phyloP scores from a whole-genome alignment of 1,139 yeast genomes.

The Blastobotrys ciferrii region DNA sequence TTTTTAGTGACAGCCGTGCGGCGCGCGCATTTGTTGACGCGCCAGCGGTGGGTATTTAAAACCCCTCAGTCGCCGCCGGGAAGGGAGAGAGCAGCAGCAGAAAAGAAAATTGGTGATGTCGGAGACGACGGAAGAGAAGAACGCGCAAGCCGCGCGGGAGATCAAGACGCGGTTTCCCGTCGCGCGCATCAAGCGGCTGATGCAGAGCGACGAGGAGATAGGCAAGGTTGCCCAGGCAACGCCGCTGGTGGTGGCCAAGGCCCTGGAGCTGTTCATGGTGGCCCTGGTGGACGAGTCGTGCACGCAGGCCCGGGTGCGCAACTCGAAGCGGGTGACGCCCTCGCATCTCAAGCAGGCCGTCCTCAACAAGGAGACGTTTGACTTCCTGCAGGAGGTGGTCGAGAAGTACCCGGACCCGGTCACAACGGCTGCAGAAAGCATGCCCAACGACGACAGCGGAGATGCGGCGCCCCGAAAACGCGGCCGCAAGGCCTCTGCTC shows the following conservation, averaged over 20 bases:
- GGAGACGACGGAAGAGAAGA: constrained; percentile 3
- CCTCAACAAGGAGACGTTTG: constrained; percentile 83
- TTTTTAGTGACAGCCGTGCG: no score
- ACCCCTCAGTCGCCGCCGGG: not conserved
- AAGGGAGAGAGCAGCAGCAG: not conserved
- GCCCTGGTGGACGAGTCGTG: constrained; percentile 83
- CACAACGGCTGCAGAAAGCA: constrained; percentile 18
- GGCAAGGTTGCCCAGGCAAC: constrained; percentile 99
- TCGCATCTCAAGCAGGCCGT: constrained; percentile 84
- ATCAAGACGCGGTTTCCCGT: constrained; percentile 96
- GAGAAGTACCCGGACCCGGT: constrained; percentile 52
- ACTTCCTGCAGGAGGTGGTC: constrained; percentile 75
- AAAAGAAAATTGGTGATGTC: constrained; percentile 1
- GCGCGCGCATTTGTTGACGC: not conserved
- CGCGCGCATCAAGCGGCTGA: constrained; percentile 90
- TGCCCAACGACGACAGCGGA: constrained; percentile 6
- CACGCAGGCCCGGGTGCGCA: constrained; percentile 70
- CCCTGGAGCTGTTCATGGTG: constrained; percentile 88
- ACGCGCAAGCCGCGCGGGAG: constrained; percentile 23
- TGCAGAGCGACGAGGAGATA: constrained; percentile 98
- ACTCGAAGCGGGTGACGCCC: constrained; percentile 79
- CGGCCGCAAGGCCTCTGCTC: constrained; percentile 9
- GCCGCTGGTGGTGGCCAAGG: constrained; percentile 93
- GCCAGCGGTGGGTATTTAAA: not conserved
- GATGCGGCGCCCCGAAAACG: constrained; percentile 8